phyloP scores from a whole-genome alignment of 352 stramenopile species.

The Phytopythium delawarense region DNA sequence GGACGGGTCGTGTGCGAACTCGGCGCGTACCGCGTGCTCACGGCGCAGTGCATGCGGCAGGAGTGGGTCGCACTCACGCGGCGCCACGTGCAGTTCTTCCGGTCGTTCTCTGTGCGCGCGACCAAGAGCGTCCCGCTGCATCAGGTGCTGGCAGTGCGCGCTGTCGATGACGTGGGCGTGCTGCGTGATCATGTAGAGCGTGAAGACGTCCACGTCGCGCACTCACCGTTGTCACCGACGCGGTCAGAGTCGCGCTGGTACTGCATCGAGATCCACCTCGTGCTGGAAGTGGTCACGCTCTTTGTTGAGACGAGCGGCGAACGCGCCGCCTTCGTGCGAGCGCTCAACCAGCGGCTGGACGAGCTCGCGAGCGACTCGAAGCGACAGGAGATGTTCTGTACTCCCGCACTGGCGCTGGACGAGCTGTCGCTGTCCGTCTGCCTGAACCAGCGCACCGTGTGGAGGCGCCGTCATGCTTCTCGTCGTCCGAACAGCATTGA shows the following conservation, averaged over 20 bases:
- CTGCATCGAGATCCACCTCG: constrained; percentile 49
- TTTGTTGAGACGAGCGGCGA: constrained; percentile 42
- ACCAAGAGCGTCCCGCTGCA: constrained; percentile 35
- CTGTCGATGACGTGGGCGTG: constrained; percentile 30
- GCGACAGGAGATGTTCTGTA: constrained; percentile 10
- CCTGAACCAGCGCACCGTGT: constrained; percentile 45
- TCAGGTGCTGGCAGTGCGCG: constrained; percentile 40
- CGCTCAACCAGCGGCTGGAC: constrained; percentile 24
- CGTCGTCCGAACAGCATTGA: not conserved
- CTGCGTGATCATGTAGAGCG: constrained; percentile 6
- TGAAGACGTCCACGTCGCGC: constrained; percentile 8
- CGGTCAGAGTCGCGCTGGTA: constrained; percentile 33
- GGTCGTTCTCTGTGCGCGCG: constrained; percentile 52
- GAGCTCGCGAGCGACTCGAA: constrained; percentile 7
- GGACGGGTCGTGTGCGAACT: constrained; percentile 62
- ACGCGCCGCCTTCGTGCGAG: constrained; percentile 23
- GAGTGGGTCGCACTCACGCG: constrained; percentile 69
- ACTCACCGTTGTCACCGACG: not conserved
- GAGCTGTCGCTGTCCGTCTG: constrained; percentile 37
- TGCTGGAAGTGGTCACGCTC: constrained; percentile 50
- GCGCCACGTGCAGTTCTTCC: constrained; percentile 56
- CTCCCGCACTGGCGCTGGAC: constrained; percentile 17
- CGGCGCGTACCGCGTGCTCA: constrained; percentile 52
- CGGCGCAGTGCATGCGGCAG: constrained; percentile 52
- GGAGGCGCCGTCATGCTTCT: constrained; percentile 6